These are phyloP conservation scores for Penstemon eatonii DNA, from an alignment of 257 asterid genomes.

Conservation along the genomic window DNA sequence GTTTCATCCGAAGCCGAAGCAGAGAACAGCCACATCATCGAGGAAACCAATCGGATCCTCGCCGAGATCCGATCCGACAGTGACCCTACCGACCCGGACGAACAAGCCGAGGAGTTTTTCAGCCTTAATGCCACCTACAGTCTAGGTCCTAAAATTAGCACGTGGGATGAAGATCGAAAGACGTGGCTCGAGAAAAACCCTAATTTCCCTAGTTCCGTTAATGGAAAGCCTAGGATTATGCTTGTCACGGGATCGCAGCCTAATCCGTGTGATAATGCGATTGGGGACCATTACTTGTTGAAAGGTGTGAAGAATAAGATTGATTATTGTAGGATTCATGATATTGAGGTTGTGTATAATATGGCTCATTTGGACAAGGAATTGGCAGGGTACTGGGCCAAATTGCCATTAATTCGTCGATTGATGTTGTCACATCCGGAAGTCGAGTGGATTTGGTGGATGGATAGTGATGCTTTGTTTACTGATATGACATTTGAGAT, in stretches of 20 bases:
- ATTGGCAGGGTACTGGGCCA: constrained; percentile 88
- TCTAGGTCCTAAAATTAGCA: constrained; percentile 56
- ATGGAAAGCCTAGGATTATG: constrained; percentile 71
- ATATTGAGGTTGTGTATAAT: constrained; percentile 86
- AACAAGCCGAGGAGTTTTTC: constrained; percentile 29
- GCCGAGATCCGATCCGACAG: constrained; percentile 65
- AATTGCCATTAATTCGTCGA: constrained; percentile 76
- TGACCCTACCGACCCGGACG: constrained; percentile 42
- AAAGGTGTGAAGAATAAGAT: constrained; percentile 77
- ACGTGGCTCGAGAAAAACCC: constrained; percentile 57
- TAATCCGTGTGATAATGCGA: constrained; percentile 76
- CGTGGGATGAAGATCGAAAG: constrained; percentile 57
- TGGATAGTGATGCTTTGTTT: constrained; percentile 93
- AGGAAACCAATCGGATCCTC: constrained; percentile 63
- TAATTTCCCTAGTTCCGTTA: constrained; percentile 52
- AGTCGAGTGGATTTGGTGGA: constrained; percentile 99
- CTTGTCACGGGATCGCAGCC: constrained; percentile 92
- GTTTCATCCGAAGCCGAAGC: constrained; percentile 51
- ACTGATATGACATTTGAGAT: constrained; percentile 84
- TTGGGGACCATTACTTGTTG: constrained; percentile 90
- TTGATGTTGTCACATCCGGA: constrained; percentile 94
- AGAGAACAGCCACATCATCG: constrained; percentile 41
- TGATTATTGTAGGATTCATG: constrained; percentile 95
- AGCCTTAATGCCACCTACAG: constrained; percentile 38
- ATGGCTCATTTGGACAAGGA: constrained; percentile 92